phyloP scores from a whole-genome alignment of 225 moss, liverwort and hornwort species.

The Pleurozium schreberi region DNA sequence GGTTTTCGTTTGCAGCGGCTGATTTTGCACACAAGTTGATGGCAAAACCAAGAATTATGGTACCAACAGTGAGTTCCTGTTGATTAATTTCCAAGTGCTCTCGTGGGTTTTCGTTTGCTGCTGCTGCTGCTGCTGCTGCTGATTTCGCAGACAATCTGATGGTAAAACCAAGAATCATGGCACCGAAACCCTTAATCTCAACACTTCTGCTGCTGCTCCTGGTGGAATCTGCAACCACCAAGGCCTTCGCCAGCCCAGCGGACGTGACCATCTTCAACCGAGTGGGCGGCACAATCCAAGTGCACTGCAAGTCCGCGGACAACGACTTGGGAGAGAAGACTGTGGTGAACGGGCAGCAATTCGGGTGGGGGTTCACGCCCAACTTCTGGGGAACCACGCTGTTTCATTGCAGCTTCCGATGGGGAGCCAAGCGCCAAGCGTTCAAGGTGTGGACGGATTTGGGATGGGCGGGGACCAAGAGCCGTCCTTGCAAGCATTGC shows the following conservation, averaged over 20 bases:
- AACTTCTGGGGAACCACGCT: neutral
- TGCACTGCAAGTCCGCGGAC: slow-evolving; percentile 3
- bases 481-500: neutral
- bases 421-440: neutral
- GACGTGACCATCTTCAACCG: neutral
- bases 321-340: neutral
- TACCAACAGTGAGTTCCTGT: neutral
- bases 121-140: neutral
- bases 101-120: neutral
- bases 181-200: neutral
- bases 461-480: neutral
- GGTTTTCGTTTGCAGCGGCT: neutral
- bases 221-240: neutral
- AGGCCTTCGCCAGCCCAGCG: neutral
- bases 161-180: neutral
- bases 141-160: neutral
- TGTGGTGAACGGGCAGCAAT: neutral
- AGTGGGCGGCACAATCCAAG: neutral
- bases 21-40: neutral
- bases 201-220: neutral
- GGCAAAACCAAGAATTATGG: neutral
- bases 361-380: slow-evolving; percentile 1
- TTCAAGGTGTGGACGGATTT: neutral
- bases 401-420: neutral
- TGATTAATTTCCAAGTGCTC: neutral